phyloP scores from a whole-genome alignment of 108 stramenopile species.

The Pseudonitzschia pungens region DNA sequence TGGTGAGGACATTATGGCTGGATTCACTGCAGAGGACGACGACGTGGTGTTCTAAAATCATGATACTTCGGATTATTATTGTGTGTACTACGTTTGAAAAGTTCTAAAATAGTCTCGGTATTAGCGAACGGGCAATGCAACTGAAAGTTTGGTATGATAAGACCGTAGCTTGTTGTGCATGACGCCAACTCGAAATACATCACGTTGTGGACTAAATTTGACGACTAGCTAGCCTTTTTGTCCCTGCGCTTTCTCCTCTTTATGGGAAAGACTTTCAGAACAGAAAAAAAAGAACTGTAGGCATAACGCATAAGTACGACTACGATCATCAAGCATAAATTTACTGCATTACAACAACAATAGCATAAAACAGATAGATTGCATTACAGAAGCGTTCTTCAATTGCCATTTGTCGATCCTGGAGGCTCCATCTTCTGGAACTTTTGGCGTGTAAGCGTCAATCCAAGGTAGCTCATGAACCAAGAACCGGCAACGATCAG shows the following conservation, averaged over 20 bases:
- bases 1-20: constrained; percentile 76
- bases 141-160: no score
- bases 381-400: not conserved
- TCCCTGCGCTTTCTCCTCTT: no score
- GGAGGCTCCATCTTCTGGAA: constrained; percentile 59
- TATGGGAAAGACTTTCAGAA: no score
- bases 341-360: not conserved
- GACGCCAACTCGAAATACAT: no score
- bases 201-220: no score
- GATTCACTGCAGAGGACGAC: constrained; percentile 72
- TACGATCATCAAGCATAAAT: no score
- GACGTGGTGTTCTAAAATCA: constrained; percentile 85
- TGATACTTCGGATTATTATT: not conserved
- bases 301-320: no score
- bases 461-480: constrained; percentile 70
- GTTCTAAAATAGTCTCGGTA: not conserved
- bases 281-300: no score
- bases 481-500: constrained; percentile 67
- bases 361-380: not conserved
- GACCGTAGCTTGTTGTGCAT: no score
- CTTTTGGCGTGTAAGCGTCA: constrained; percentile 68
- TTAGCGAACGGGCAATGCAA: no score
- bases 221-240: no score
- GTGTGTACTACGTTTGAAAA: not conserved
- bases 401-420: not conserved